Conservation (phyloP, 2,329 filamentous ascomycete genomes). For the Trichoderma koningiopsis region DNA sequence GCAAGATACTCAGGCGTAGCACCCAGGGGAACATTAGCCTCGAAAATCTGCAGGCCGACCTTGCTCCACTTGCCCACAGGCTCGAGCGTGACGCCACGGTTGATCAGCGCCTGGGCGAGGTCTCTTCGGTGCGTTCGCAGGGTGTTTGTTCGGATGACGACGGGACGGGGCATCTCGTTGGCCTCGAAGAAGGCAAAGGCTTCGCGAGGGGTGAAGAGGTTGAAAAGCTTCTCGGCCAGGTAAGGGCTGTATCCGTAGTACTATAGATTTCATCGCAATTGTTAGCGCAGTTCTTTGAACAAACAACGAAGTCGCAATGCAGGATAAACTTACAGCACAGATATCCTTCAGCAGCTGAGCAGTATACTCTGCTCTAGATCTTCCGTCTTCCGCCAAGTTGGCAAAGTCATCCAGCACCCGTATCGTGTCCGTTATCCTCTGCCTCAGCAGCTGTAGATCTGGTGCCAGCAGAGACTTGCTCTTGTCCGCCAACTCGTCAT, state of each 20-base stretch:
- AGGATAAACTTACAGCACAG: conserved; percentile 56
- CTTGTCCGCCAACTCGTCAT: conserved; percentile 56
- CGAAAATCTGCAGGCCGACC: conserved; percentile 94
- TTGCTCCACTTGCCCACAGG: conserved; percentile 99
- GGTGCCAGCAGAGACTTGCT: conserved; percentile 72
- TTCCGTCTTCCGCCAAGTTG: conserved; percentile 75
- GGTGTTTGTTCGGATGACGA: conserved; percentile 97
- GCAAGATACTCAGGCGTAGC: conserved; percentile 97
- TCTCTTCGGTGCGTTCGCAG: conserved; percentile 75
- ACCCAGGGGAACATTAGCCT: conserved; percentile 80
- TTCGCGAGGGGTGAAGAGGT: conserved; percentile 88
- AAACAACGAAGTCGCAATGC: background rate
- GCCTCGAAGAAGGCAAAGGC: conserved; percentile 98
- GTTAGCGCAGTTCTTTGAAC: background rate
- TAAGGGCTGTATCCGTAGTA: conserved; percentile 97
- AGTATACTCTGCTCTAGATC: conserved; percentile 86
- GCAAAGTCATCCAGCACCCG: conserved; percentile 88
- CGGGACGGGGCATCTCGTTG: conserved; percentile 90
- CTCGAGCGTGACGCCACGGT: conserved; percentile 92
- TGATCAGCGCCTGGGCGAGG: conserved; percentile 90
- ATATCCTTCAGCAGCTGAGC: conserved; percentile 86
- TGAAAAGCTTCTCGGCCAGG: conserved; percentile 93
- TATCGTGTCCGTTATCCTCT: conserved; percentile 88
- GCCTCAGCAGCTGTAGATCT: conserved; percentile 85
- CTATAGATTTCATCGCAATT: background rate